phyloP scores from a whole-genome alignment of 1,284 basidiomycete species.

The Ustilago hordei region DNA sequence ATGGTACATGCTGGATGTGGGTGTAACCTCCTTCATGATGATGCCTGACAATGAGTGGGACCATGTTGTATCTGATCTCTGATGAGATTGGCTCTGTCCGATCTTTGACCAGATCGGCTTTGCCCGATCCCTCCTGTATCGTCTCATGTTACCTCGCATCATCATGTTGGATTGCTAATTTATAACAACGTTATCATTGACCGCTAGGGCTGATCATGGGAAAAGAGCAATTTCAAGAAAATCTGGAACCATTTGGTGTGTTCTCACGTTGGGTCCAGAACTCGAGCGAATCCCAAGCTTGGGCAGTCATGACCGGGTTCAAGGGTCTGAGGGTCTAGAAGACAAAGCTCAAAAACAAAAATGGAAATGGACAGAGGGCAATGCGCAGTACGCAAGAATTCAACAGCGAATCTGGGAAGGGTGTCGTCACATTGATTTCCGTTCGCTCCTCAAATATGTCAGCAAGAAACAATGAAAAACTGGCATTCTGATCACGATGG shows the following conservation, averaged over 20 bases:
- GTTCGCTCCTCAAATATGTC: not conserved
- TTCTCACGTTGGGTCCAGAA: conserved; percentile 7
- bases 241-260: not conserved
- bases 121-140: too few species aligned
- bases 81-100: too few species aligned
- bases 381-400: not conserved
- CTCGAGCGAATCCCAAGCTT: not conserved
- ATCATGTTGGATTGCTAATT: not conserved
- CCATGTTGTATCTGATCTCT: too few species aligned
- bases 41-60: too few species aligned
- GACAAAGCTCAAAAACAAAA: not conserved
- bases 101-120: too few species aligned
- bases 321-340: conserved; percentile 9
- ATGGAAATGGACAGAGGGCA: not conserved
- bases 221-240: not conserved
- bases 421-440: not conserved
- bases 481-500: not conserved
- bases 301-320: not conserved
- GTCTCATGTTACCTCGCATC: too few species aligned
- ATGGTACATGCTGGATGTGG: too few species aligned
- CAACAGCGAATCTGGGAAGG: not conserved
- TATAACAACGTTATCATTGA: not conserved
- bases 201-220: not conserved
- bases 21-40: too few species aligned
- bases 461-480: not conserved